Evolutionary conservation across 208 protist genomes (phyloP), one percentile per base, ranked within the genome.

Genomic region (Crithidia mellificae): DNA sequence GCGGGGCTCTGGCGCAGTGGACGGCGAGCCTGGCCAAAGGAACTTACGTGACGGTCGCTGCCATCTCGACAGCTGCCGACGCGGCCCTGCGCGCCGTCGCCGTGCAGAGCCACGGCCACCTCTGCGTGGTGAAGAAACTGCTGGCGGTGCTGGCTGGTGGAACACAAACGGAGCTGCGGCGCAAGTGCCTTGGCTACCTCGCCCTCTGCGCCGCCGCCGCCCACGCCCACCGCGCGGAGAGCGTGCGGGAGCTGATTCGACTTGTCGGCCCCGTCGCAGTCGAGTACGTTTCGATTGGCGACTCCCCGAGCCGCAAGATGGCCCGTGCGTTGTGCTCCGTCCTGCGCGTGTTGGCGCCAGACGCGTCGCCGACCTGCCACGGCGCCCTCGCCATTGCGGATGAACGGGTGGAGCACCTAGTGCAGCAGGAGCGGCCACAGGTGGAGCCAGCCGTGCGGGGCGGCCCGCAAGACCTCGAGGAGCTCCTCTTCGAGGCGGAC

Each of bases 131-230:
- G 36, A 74, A 74, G 55, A 53, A 76, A 12, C 49, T 94, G 17
- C 19, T 87, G 27, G 67, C 51, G 0, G 80, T 80, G 20, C 79
- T 94, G 27, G 72, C 81, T 12, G 51, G 43, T 9, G 85, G 80
- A 50, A 75, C 86, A 2, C 91, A 96, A 58, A 87, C 88, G 36
- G 88, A 94, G 74, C 76, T 94, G 71, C 78, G 87, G 17, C 88
- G 88, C 4, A 85, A 84, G 75, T 90, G 83, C 55, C 68, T 96
- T 9, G 85, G 77, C 39, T 96, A 94, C 74, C 62, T 96, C 12
- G 83, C 80, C n/a, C 63, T 96, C 24, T 82, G 74, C 50, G 72
- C 88, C 19, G 76, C 74, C 29, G 78, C 82, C 3, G 77, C 77
- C 0, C 34, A 66, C 12, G 66, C 72, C 5, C 52, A 62, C 25